Evolutionary conservation across 495 filamentous ascomycete species (phyloP).

Genomic region (Tuber microsphaerosporum): DNA sequence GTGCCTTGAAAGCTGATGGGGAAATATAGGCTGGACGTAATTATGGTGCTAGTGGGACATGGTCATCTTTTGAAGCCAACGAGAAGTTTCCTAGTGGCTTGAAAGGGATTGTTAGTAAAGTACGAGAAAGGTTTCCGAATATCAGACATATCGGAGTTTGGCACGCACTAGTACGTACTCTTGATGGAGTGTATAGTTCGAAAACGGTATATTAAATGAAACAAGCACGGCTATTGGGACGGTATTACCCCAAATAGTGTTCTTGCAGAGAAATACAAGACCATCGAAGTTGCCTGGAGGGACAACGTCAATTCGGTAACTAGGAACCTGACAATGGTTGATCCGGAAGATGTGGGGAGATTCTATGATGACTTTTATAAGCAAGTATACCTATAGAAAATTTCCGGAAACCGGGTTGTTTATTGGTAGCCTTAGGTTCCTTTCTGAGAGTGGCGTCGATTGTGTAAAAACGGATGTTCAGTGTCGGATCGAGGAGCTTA

Average conservation of each 20-base stretch:
- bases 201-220: background rate
- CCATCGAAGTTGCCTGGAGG: conserved; percentile 54
- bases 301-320: conserved; percentile 49
- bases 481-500: conserved; percentile 66
- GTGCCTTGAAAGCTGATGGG: background rate
- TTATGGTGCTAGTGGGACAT: conserved; percentile 49
- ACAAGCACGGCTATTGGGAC: conserved; percentile 76
- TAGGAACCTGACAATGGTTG: conserved; percentile 65
- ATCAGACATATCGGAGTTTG: conserved; percentile 84
- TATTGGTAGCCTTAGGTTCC: conserved; percentile 47
- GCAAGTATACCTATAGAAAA: background rate
- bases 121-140: conserved; percentile 61
- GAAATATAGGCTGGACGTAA: conserved; percentile 42
- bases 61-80: conserved; percentile 76
- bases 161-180: conserved; percentile 59
- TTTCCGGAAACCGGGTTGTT: background rate
- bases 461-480: conserved; percentile 87
- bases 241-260: conserved; percentile 65
- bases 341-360: conserved; percentile 59
- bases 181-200: background rate
- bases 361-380: conserved; percentile 89
- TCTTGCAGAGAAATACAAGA: conserved; percentile 69
- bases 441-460: conserved; percentile 61
- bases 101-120: conserved; percentile 56
- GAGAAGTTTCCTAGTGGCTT: conserved; percentile 72